These are phyloP conservation scores for Aureobasidium sp. DNA, from an alignment of 2,329 filamentous ascomycete species.

Conservation along the genomic window DNA sequence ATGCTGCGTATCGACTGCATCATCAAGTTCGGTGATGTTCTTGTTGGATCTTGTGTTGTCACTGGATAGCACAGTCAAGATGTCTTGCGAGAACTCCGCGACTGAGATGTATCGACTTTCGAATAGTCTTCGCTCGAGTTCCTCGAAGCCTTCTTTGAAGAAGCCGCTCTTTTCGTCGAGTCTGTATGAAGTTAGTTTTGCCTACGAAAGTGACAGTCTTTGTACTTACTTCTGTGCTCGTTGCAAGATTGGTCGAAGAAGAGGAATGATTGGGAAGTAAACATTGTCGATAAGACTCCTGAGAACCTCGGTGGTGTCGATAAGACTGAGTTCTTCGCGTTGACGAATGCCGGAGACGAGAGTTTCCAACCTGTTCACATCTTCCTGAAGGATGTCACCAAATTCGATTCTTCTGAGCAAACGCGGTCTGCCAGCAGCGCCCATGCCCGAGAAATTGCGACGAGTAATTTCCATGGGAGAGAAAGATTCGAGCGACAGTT, in stretches of 20 bases:
- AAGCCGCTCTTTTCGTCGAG: slow-evolving; percentile 49
- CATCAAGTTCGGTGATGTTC: slow-evolving; percentile 17
- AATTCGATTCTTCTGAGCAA: slow-evolving; percentile 82
- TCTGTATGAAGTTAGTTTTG: slow-evolving; percentile 38
- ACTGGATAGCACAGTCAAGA: slow-evolving; percentile 48
- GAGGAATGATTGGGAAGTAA: slow-evolving; percentile 78
- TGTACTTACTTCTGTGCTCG: slow-evolving; percentile 69
- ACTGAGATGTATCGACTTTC: slow-evolving; percentile 53
- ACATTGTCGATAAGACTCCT: slow-evolving; percentile 75
- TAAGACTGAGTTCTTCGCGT: slow-evolving; percentile 69
- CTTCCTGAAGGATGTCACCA: slow-evolving; percentile 63
- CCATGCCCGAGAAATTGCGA: slow-evolving; percentile 93
- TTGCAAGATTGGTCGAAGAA: slow-evolving; percentile 70
- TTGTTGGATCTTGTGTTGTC: slow-evolving; percentile 39
- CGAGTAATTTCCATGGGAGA: slow-evolving; percentile 95
- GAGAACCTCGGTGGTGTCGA: slow-evolving; percentile 57
- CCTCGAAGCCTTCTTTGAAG: slow-evolving; percentile 46
- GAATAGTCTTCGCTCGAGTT: slow-evolving; percentile 45
- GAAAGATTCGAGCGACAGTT: slow-evolving; percentile 92
- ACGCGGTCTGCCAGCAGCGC: slow-evolving; percentile 67
- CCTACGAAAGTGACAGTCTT: background rate
- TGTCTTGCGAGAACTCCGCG: slow-evolving; percentile 49
- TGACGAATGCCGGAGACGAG: slow-evolving; percentile 64
- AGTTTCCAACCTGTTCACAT: slow-evolving; percentile 66
- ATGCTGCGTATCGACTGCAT: slow-evolving; percentile 32